A percentile compares a stretch with the other conserved stretches of the same genome.
Evolutionary conservation across 2,329 filamentous ascomycete species (phyloP).

Genomic region (Trichoderma aggressivum): DNA sequence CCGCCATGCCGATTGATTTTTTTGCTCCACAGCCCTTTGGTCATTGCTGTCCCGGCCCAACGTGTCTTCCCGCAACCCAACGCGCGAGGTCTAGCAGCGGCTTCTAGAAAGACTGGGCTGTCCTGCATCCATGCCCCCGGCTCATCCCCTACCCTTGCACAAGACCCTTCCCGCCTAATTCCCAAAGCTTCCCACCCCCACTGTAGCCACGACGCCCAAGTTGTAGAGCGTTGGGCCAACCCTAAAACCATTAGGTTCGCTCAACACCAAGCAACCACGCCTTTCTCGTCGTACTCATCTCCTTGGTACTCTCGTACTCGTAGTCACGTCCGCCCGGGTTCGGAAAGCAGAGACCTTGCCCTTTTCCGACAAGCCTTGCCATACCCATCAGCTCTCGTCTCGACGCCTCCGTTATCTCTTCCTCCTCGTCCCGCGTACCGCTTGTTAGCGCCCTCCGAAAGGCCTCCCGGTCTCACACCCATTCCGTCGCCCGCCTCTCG

Average conservation of each 20-base stretch:
- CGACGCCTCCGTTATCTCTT: constrained; percentile 3
- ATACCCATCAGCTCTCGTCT: not conserved
- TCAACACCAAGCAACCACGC: constrained; percentile 12
- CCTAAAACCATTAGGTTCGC: constrained; percentile 14
- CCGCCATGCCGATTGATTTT: not conserved
- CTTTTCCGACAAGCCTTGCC: constrained; percentile 9
- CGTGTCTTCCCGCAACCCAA: constrained; percentile 17
- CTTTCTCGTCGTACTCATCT: constrained; percentile 9
- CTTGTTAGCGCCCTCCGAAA: constrained; percentile 11
- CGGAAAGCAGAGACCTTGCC: constrained; percentile 1
- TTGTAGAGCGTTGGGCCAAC: constrained; percentile 15
- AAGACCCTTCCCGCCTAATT: constrained; percentile 16
- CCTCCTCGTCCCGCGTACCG: not conserved
- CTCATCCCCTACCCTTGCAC: constrained; percentile 6
- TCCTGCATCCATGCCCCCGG: constrained; percentile 11
- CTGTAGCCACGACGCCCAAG: constrained; percentile 17
- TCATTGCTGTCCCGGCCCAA: constrained; percentile 17
- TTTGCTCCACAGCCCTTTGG: constrained; percentile 12
- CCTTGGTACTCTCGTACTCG: not conserved
- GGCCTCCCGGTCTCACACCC: constrained; percentile 15
- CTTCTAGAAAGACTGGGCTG: constrained; percentile 20
- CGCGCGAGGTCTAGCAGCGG: constrained; percentile 12
- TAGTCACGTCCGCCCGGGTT: not conserved
- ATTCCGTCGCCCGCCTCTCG: constrained; percentile 12
- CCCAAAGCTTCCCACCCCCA: constrained; percentile 13